Base-by-base conservation (phyloP, 495 filamentous ascomycete species). In the Terfezia claveryi region DNA sequence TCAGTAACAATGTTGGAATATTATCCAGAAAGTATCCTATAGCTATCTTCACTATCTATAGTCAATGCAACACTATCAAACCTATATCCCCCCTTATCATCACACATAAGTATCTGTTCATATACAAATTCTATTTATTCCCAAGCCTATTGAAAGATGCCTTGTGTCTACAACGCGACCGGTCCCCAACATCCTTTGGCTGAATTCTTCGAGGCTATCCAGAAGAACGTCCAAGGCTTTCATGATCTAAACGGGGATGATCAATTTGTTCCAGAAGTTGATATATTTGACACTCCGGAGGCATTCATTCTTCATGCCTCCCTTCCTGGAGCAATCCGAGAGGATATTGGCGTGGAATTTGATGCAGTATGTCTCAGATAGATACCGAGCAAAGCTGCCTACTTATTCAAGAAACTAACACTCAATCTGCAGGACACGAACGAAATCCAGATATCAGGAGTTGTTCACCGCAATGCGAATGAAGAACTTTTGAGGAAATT, bases 301-400 rank as follows among this genome's bases (percentile, higher is more conserved):
- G 67, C 70, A 50, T 87, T 76, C 63, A 69, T 82, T 11, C 64
- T 89, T 20, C 83, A 89, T 62, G 66, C 85, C 46, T 80, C 83
- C 1, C 68, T 89, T 0, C 80, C 85, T 1, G 85, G 85, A 16
- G 83, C 80, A 8, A 78, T 78, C 68, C 87, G 85, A 63, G 74
- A 82, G 57, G 83, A 92, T 63, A 70, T 89, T 14, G 80, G 73
- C 51, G 77, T 92, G 38, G 78, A 78, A 65, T 92, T 79, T 70
- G 80, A 88, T 61, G 71, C 75, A 2, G 58, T 60, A 54, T 55
- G 23, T 38, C 38, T 23, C 14, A 4, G 14, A 20, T n/a, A 49
- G 20, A 49, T 6, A 6, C 6, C 44, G 7, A 32, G 27, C 27
- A 49, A 20, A 14, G 11, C 44, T 14, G 44, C 41, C 41, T 14